Base-by-base conservation (phyloP, 2,329 filamentous ascomycete species). In the Penicillium olsonii region DNA sequence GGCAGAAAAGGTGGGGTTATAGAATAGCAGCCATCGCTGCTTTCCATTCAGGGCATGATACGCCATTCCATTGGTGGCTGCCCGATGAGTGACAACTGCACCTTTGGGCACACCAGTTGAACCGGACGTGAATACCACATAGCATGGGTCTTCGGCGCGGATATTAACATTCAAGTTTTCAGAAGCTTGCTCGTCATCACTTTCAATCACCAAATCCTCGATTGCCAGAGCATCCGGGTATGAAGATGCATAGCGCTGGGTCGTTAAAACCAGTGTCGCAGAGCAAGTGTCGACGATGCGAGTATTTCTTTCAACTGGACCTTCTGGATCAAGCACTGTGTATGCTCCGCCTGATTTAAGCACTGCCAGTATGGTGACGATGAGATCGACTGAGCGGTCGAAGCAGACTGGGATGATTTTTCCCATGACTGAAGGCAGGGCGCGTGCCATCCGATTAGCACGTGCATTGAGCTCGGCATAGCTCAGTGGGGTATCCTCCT, bases 41-140 rank as follows among this genome's bases (percentile, higher is more conserved):
- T 50, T 44, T 19, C 37, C 37, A 38, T 20, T 38, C 37, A 38
- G 9, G 11, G 20, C 24, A 38, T 38, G 37, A 9, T 38, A 38
- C 3, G 37, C 37, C 37, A 38, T 38, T 22, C 37, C 37, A 38
- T 38, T 38, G 14, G 20, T 38, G 31, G 26, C 20, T 41, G 48
- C n/a, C 37, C 51, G 18, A 29, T 54, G 42, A 41, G 43, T 37
- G 15, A 51, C 24, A 14, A 54, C 17, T 12, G 52, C 48, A 3
- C 48, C 51, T 33, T 56, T 56, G 17, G 54, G 54, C 8, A 12
- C 41, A 18, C 54, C 54, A 18, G 54, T 56, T 2, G 54, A 54
- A 7, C 54, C 54, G 24, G 56, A 60, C 8, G 53, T 56, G 39
- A 50, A 56, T 9, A 53, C 53, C 29, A 53, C 43, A 39, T 56